These are phyloP conservation scores for Rosa lucieae DNA, from an alignment of 306 rosid genomes.

Conservation along the genomic window DNA sequence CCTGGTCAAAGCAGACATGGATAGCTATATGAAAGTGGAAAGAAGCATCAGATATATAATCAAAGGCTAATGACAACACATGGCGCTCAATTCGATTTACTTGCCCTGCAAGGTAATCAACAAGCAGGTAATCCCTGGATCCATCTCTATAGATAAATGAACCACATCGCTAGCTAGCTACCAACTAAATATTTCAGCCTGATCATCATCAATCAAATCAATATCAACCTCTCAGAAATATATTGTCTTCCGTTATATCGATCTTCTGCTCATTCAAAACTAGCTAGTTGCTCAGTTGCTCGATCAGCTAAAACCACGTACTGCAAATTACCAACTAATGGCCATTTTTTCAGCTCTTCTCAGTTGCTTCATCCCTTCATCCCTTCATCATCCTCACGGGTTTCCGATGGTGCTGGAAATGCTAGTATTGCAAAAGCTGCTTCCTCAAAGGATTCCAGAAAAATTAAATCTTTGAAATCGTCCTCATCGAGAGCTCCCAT, in stretches of 20 bases:
- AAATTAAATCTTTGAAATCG: neutral
- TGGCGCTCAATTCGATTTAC: too few species aligned
- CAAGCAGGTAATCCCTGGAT: neutral
- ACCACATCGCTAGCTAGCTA: neutral
- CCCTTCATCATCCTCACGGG: neutral
- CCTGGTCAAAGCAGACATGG: neutral
- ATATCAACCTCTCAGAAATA: too few species aligned
- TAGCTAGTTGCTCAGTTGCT: too few species aligned
- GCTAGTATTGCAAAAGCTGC: neutral
- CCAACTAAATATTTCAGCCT: neutral
- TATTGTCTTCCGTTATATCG: too few species aligned
- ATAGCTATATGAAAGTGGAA: neutral
- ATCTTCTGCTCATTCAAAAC: too few species aligned
- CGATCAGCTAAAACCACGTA: too few species aligned
- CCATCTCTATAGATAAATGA: neutral
- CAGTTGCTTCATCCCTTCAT: neutral
- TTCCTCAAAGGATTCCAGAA: neutral
- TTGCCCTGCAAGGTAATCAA: neutral
- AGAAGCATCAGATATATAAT: neutral
- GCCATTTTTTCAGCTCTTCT: neutral
- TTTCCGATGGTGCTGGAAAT: constrained; percentile 1
- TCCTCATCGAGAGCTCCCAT: constrained; percentile 14
- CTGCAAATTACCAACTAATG: too few species aligned
- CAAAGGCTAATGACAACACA: too few species aligned
- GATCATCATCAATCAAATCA: neutral